Base-by-base conservation (phyloP, 192 early-diverging fungal species). In the Backusella westeae region DNA sequence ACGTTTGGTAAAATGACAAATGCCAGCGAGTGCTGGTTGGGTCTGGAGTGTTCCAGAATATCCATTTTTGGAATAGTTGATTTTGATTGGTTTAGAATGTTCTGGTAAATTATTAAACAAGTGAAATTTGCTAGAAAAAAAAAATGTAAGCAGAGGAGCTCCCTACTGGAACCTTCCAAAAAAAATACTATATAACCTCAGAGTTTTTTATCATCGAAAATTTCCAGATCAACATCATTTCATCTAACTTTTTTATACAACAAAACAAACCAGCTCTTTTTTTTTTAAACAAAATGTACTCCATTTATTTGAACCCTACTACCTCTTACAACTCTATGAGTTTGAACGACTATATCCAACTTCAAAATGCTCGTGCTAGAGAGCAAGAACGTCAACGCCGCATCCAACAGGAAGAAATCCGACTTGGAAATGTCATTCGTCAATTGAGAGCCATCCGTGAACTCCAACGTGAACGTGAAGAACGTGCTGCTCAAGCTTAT, bases 361-460 rank as follows among this genome's bases (percentile, higher is more conserved):
- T 69, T 14, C 68, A 69, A 69, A 38, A 21, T 23, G n/a, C 36
- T 39, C 68, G 35, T 69, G 36, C 68, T 41, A 21, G 12, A 41
- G 68, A 69, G 39, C 68, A 41, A 69, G n/a, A 69, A 23, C 68
- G 68, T 12, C 35, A 69, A 69, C 68, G 56, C 56, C 26, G 56
- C 10, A 63, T 69, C 10, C 35, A 69, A 14, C 68, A 69, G 35
- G 68, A 69, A 39, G n/a, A 69, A 41, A n/a, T 35, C 17, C 68
- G 36, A 23, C 35, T 69, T 38, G 19, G 17, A 69, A 36, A 38
- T 35, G 36, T 21, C 21, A 69, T 69, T 3, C 68, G 12, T 5
- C 34, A 69, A 36, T 35, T 69, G 35, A 35, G 36, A 69, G 68
- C 36, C 6, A 23, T 69, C 14, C 35, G n/a, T 38, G 36, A 69